Conservation (phyloP, 345 rosid genomes). For the Pistacia vera region DNA sequence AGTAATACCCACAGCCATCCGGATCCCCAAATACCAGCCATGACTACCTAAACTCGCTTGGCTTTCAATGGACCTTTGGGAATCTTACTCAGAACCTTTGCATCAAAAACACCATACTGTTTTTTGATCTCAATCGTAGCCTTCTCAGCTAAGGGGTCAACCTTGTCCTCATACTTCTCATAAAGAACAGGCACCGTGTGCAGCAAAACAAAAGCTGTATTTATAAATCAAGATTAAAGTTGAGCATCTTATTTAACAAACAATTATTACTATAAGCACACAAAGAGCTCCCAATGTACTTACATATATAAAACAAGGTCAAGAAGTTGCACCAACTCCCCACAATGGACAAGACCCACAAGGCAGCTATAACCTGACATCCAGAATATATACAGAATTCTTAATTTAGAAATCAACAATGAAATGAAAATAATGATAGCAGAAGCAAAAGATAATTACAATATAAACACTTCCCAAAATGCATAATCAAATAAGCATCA, state of each 20-base stretch:
- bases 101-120: conserved; percentile 63
- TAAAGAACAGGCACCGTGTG: conserved; percentile 74
- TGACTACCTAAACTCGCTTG: conserved; percentile 34
- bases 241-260: not conserved
- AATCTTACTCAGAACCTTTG: conserved; percentile 66
- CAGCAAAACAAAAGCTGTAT: conserved; percentile 62
- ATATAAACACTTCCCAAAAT: not conserved
- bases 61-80: conserved; percentile 49
- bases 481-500: not conserved
- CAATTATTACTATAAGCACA: not conserved
- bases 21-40: not conserved
- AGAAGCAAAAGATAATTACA: not conserved
- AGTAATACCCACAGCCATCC: conserved; percentile 3
- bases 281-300: conserved; percentile 8
- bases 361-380: conserved; percentile 62
- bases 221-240: not conserved
- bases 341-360: conserved; percentile 72
- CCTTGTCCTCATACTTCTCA: conserved; percentile 79
- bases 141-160: conserved; percentile 85
- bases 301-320: conserved; percentile 86
- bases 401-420: not conserved
- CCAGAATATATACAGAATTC: not conserved
- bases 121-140: conserved; percentile 56
- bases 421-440: not conserved
- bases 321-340: conserved; percentile 81